These are phyloP conservation scores for Aspergillus sp. DNA, from an alignment of 2,329 filamentous ascomycete species.

Conservation along the genomic window DNA sequence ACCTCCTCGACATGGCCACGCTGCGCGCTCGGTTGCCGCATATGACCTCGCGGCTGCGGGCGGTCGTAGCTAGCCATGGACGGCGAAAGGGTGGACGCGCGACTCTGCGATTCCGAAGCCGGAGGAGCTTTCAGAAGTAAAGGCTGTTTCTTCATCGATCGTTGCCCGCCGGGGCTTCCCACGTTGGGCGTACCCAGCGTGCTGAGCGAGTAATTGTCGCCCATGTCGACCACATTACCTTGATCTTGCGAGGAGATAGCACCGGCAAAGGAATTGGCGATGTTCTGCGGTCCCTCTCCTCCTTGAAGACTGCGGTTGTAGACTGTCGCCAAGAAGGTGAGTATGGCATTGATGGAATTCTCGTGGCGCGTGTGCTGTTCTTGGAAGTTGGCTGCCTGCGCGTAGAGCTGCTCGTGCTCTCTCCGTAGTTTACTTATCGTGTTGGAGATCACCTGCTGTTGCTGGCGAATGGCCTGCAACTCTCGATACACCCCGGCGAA, in stretches of 20 bases:
- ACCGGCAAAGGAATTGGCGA: conserved; percentile 80
- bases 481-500: conserved; percentile 75
- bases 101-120: conserved; percentile 22
- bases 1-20: conserved; percentile 45
- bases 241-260: conserved; percentile 67
- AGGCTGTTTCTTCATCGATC: conserved; percentile 47
- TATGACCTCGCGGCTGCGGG: conserved; percentile 26
- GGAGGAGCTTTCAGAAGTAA: conserved; percentile 49
- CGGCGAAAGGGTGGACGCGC: conserved; percentile 40
- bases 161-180: conserved; percentile 35
- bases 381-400: conserved; percentile 85
- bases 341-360: conserved; percentile 97
- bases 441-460: conserved; percentile 80
- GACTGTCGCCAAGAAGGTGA: conserved; percentile 94
- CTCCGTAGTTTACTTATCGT: conserved; percentile 78
- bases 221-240: conserved; percentile 62
- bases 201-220: conserved; percentile 49
- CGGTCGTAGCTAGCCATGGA: conserved; percentile 33
- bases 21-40: conserved; percentile 31
- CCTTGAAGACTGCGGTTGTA: conserved; percentile 92
- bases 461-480: conserved; percentile 75
- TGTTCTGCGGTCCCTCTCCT: conserved; percentile 70
- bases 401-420: conserved; percentile 84
- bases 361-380: conserved; percentile 94
- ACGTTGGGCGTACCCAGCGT: conserved; percentile 33